Evolutionary conservation across 2,329 filamentous ascomycete genomes (phyloP).

Genomic region (Celoporthe dispersa): DNA sequence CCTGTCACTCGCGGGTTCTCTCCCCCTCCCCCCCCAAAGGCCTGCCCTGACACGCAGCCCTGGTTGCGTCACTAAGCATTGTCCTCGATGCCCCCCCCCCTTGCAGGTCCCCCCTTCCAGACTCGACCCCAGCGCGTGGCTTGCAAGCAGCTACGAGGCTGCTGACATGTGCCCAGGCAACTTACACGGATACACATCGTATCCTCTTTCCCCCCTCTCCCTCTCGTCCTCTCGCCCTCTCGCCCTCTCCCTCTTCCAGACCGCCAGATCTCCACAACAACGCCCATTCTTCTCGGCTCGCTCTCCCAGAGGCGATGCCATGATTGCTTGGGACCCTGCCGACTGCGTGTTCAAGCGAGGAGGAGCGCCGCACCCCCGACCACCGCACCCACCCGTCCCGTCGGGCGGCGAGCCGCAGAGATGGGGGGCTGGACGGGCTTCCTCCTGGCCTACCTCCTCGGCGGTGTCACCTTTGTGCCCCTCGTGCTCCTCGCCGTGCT

Average conservation of each 20-base stretch:
- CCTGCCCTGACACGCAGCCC: neutral
- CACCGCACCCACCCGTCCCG: slow-evolving; percentile 15
- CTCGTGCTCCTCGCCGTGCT: slow-evolving; percentile 66
- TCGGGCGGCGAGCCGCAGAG: slow-evolving; percentile 6
- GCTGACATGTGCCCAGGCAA: neutral
- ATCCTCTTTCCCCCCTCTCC: too few relatives aligned
- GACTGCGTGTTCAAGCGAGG: slow-evolving; percentile 26
- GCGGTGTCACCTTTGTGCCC: slow-evolving; percentile 87
- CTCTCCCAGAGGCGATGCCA: slow-evolving; percentile 22
- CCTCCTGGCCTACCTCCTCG: slow-evolving; percentile 78
- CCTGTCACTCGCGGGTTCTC: neutral
- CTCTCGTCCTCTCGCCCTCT: neutral
- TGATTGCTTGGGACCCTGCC: slow-evolving; percentile 22
- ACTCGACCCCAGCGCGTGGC: neutral
- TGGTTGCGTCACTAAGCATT: neutral
- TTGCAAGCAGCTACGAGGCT: neutral
- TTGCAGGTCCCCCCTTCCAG: too few relatives aligned
- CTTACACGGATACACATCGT: too few relatives aligned
- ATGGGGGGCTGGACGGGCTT: slow-evolving; percentile 62
- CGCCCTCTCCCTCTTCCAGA: neutral
- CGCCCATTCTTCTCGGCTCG: neutral
- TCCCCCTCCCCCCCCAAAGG: neutral
- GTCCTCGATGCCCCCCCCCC: neutral
- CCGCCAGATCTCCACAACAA: too few relatives aligned
- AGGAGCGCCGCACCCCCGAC: slow-evolving; percentile 24